Evolutionary conservation across 1,139 yeast genomes (phyloP), one percentile per base, ranked within the genome.

Genomic region (Blastobotrys serpentis): DNA sequence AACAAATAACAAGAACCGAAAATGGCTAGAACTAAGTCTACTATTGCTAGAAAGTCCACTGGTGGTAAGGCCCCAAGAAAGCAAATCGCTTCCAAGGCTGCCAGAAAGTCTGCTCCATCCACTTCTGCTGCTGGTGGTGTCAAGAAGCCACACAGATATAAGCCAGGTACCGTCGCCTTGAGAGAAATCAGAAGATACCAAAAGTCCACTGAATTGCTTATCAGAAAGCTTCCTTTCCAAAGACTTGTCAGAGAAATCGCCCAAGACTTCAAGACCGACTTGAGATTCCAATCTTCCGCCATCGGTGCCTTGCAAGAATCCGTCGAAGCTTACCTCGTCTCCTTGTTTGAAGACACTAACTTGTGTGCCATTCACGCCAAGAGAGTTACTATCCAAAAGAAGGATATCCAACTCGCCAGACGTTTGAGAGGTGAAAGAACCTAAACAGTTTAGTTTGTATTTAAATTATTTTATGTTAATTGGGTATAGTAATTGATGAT

Each of bases 1-100:
- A 51, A 45, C 46, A 40, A 42, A 48, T 2, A 10, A 78, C 83
- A 1, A 64, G 33, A 61, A 73, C 59, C 21, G 25, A 19, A 21
- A 74, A 89, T 89, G 97, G 97, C 97, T 73, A 89, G 97, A 86
- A 89, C 96, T 60, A 89, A 89, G 78, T 96, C 89, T 81, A 89
- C 97, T 60, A 47, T 84, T 83, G 96, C 97, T 70, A 87, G 96
- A 84, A 89, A 89, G 77, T 87, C 96, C 65, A 88, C 96, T 70
- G 96, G 96, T 84, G 98, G 97, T 79, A 90, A 90, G 77, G 97
- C 97, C 60, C 97, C 97, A 82, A 88, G 97, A 85, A 90, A 90
- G 79, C 96, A 89, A 78, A 82, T 90, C 70, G 97, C 97, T 67
- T 89, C 97, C 63, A 90, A 90, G 85, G 97, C 96, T 67, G 97